A percentile compares a stretch with the other conserved stretches of the same genome.
These are phyloP conservation scores for Penicillium angulare DNA, from an alignment of 495 filamentous ascomycete genomes.

Conservation along the genomic window DNA sequence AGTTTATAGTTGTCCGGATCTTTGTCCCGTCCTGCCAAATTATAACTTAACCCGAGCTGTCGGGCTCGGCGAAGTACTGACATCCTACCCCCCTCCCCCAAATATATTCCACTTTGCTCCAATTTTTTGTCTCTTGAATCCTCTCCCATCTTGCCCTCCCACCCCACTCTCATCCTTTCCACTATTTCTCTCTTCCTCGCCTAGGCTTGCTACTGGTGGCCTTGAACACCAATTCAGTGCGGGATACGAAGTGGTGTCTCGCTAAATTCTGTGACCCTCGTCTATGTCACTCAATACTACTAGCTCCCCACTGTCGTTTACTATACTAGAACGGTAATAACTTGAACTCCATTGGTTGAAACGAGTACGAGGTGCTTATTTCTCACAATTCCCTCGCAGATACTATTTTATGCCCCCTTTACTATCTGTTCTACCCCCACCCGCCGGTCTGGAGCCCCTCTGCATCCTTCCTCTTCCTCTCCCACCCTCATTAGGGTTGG, in stretches of 20 bases:
- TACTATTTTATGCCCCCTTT: not conserved
- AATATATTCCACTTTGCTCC: not conserved
- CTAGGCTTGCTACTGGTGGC: not conserved
- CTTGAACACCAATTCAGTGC: constrained; percentile 10
- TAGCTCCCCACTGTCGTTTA: constrained; percentile 9
- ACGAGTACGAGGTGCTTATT: not conserved
- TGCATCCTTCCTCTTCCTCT: not conserved
- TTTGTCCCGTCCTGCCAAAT: constrained; percentile 38
- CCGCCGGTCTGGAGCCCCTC: constrained; percentile 5
- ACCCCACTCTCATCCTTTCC: not conserved
- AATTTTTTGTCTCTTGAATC: not conserved
- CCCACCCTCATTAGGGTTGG: constrained; percentile 13
- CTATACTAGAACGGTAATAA: not conserved
- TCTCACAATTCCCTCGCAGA: not conserved
- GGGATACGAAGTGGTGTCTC: constrained; percentile 18
- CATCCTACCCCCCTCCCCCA: not conserved
- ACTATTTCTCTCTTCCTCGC: not conserved
- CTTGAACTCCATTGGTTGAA: constrained; percentile 1
- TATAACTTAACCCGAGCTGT: constrained; percentile 48
- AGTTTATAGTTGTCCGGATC: constrained; percentile 33
- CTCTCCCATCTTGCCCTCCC: not conserved
- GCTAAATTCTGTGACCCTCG: constrained; percentile 3
- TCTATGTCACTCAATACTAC: constrained; percentile 6
- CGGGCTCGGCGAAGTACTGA: constrained; percentile 26
- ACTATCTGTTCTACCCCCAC: not conserved